Percentiles rank a stretch among this genome's conserved stretches.
phyloP scores from a whole-genome alignment of 1,284 basidiomycete genomes.

The Puccinia hordei region DNA sequence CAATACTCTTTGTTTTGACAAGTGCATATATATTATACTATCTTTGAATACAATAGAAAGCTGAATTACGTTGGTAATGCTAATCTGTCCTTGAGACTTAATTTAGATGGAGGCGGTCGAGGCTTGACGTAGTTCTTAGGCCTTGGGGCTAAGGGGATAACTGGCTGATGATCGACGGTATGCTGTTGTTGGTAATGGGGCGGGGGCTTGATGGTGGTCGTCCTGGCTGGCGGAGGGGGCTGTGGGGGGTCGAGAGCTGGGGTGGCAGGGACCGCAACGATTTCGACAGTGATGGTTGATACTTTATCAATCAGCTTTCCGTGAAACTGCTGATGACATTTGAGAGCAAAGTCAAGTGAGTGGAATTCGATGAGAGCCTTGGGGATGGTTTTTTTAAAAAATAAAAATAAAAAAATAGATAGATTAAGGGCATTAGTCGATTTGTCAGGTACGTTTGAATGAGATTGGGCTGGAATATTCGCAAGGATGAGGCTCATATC shows the following conservation, averaged over 20 bases:
- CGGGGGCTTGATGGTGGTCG: constrained; percentile 4
- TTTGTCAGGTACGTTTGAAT: too few species aligned
- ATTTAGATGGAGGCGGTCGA: background rate
- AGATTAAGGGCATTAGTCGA: too few species aligned
- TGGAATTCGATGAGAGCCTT: background rate
- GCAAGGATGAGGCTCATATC: too few species aligned
- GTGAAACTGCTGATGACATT: background rate
- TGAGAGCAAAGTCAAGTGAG: background rate
- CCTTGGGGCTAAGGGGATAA: background rate
- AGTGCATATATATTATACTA: too few species aligned
- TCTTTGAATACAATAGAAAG: too few species aligned
- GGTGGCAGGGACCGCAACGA: background rate
- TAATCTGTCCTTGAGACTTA: background rate
- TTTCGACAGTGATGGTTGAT: background rate
- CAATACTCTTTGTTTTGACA: too few species aligned
- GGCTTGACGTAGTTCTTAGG: background rate
- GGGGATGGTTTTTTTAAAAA: too few species aligned
- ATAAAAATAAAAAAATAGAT: too few species aligned
- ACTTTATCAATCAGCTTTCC: constrained; percentile 9
- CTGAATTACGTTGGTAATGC: background rate
- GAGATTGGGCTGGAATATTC: too few species aligned
- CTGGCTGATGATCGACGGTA: background rate
- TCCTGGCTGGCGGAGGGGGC: background rate
- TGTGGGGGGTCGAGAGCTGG: background rate
- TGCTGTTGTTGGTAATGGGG: background rate